phyloP scores from a whole-genome alignment of 805 yeast genomes.

The Yamadazyma endophytica region DNA sequence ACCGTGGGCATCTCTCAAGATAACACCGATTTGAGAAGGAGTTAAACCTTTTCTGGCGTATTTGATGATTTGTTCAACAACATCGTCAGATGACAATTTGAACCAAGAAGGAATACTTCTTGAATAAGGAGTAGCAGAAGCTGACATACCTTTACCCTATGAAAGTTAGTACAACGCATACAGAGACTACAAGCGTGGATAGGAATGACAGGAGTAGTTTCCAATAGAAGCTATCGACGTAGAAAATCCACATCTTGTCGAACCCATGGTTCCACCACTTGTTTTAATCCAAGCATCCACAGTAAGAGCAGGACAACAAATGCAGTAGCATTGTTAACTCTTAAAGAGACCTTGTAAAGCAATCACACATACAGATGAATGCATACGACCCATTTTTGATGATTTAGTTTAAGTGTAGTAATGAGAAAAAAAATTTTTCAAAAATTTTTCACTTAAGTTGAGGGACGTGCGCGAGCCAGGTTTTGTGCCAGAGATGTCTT shows the following conservation, averaged over 20 bases:
- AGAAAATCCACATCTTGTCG: no score
- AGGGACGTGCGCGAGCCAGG: not conserved
- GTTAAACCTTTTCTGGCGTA: constrained; percentile 99
- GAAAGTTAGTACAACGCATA: constrained; percentile 9
- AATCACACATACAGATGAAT: constrained; percentile 80
- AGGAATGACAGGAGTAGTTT: no score
- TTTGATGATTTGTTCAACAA: constrained; percentile 97
- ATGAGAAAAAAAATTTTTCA: constrained; percentile 15
- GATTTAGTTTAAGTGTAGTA: constrained; percentile 26
- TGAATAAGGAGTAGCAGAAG: constrained; percentile 98
- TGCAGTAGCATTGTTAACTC: constrained; percentile 3
- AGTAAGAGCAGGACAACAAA: constrained; percentile 13
- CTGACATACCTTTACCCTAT: constrained; percentile 98
- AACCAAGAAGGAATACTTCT: constrained; percentile 99
- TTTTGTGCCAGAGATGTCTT: not conserved
- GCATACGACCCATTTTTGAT: constrained; percentile 98
- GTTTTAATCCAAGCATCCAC: constrained; percentile 11
- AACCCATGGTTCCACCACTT: no score
- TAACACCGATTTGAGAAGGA: constrained; percentile 99
- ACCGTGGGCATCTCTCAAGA: constrained; percentile 99
- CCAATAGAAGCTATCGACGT: no score
- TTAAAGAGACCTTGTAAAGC: constrained; percentile 10
- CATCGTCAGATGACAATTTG: constrained; percentile 92
- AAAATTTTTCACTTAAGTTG: constrained; percentile 7
- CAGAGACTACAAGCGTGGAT: no score